Evolutionary conservation across 2,329 filamentous ascomycete genomes (phyloP), one percentile per base, ranked within the genome.

Genomic region (Sphaerulina musiva): DNA sequence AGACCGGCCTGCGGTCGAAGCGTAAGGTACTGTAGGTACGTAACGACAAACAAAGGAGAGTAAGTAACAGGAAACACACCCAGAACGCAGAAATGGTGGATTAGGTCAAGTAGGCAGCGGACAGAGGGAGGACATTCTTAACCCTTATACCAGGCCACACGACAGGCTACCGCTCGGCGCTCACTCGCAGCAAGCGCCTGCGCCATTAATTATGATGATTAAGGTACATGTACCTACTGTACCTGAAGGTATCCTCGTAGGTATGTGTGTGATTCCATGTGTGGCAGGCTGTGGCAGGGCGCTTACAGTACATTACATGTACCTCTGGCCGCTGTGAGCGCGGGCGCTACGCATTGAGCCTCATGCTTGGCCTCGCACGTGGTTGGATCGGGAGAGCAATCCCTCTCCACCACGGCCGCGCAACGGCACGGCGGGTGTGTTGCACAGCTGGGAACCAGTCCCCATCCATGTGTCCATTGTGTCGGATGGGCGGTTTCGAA

Each of bases 1-100:
- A 59, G 54, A 63, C 69, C 70, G 74, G 63, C 76, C 74, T 73
- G 76, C 74, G 73, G 74, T 64, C 26, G 26, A 29, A 29, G 26
- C 20, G 20, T 20, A 20, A 20, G 20, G 61, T 63, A 53, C 14
- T 2, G 20, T 20, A 20, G 20, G 20, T 20, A 20, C 20, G 20
- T 52, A 40, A 47, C n/a, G 48, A 55, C 36, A 60, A 58, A 52
- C 46, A 55, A 64, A 61, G 60, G 54, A 62, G 57, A 60, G 55
- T 47, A 53, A 7, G 26, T 7, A 29, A 20, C 20, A 3, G 20
- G 20, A 20, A 29, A 46, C 55, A 59, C 59, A 58, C 57, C 55
- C 57, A 32, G 51, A 57, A 61, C 48, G 56, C 44, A 59, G 46
- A 57, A 46, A 44, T 54, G 49, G 52, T 56, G 57, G 54, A 59